These are phyloP conservation scores for Nemania bipapillata DNA, from an alignment of 2,329 filamentous ascomycete genomes.

Conservation along the genomic window DNA sequence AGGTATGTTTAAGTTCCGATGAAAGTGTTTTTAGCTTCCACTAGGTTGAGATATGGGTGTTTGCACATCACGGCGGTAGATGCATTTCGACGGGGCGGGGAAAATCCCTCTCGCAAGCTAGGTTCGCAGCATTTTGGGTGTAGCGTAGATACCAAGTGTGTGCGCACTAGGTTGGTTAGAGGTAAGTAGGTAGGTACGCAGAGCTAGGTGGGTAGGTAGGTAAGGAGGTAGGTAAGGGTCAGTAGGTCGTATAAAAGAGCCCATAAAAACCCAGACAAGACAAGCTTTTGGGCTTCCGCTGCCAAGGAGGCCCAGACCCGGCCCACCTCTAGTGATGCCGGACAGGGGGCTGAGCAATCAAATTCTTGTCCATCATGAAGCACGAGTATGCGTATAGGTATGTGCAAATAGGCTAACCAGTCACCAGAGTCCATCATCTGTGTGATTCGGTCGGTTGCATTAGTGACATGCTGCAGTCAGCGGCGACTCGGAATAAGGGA, in stretches of 20 bases:
- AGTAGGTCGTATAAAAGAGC: conserved; percentile 8
- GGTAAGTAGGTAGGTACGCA: not conserved
- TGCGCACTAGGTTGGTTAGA: not conserved
- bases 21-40: not conserved
- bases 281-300: conserved; percentile 39
- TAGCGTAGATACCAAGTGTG: too few relatives aligned
- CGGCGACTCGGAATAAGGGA: conserved; percentile 11
- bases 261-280: conserved; percentile 11
- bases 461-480: conserved; percentile 9
- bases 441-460: conserved; percentile 22
- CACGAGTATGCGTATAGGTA: not conserved
- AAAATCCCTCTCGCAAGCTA: not conserved
- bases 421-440: not conserved
- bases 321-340: conserved; percentile 26
- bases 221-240: not conserved
- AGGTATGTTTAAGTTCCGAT: not conserved
- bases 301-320: conserved; percentile 34
- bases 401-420: not conserved
- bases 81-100: not conserved
- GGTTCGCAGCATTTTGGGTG: not conserved
- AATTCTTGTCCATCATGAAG: conserved; percentile 2
- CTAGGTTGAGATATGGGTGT: not conserved
- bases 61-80: not conserved
- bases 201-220: not conserved
- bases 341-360: conserved; percentile 17